Percentiles rank a stretch among this genome's conserved stretches.
These are phyloP conservation scores for Rhizopus sp. DNA, from an alignment of 371 early-diverging fungal species.

Conservation along the genomic window DNA sequence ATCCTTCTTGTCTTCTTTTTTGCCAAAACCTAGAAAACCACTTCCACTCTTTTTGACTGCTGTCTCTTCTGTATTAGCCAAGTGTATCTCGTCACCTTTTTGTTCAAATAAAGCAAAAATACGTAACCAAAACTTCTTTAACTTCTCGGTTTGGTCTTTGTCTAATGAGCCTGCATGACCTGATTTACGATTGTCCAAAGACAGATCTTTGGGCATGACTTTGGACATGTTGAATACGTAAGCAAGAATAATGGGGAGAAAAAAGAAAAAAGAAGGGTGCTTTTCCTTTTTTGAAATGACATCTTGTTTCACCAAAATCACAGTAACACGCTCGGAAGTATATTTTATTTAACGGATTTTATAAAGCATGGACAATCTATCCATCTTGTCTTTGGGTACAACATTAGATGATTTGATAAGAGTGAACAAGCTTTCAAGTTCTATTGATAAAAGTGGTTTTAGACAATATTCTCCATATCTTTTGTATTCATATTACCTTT, in stretches of 20 bases:
- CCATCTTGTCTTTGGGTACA: too few relatives aligned
- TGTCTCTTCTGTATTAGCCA: constrained; percentile 22
- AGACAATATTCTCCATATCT: neutral
- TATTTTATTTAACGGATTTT: too few relatives aligned
- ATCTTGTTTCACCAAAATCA: neutral
- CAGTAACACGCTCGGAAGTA: neutral
- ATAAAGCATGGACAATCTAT: too few relatives aligned
- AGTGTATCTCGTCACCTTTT: constrained; percentile 27
- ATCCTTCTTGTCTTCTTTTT: constrained; percentile 31
- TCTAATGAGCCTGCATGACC: constrained; percentile 38
- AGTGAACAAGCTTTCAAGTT: constrained; percentile 2
- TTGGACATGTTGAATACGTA: neutral
- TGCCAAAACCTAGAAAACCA: constrained; percentile 33
- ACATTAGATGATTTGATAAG: neutral
- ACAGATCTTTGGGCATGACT: constrained; percentile 1
- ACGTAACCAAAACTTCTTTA: constrained; percentile 41
- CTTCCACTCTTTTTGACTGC: constrained; percentile 17
- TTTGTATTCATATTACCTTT: constrained; percentile 39
- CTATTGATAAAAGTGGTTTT: neutral
- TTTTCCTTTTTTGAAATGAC: neutral
- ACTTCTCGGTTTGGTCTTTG: constrained; percentile 5
- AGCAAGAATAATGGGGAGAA: neutral
- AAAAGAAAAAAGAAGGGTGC: neutral
- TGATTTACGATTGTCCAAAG: constrained; percentile 15
- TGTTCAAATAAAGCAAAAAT: constrained; percentile 52